Conservation (phyloP, 371 early-diverging fungal species). For the Blakeslea trispora region DNA sequence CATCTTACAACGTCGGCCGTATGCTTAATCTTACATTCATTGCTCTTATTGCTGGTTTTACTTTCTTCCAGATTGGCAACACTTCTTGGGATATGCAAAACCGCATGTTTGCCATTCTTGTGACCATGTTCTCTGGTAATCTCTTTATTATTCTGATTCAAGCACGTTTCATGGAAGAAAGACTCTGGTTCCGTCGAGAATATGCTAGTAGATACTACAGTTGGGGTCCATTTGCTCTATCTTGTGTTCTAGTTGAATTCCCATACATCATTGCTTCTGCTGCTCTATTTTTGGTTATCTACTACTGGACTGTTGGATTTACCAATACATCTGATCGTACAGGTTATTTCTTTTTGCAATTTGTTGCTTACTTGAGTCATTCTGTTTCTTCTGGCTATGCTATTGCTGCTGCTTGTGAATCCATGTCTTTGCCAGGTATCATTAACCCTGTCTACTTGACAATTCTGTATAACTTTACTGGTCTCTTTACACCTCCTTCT, state of each 20-base stretch:
- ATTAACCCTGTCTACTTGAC: conserved; percentile 71
- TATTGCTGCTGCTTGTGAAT: conserved; percentile 51
- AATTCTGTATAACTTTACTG: conserved; percentile 67
- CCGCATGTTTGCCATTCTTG: conserved; percentile 70
- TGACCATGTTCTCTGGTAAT: conserved; percentile 61
- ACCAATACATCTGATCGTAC: conserved; percentile 46
- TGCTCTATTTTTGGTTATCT: conserved; percentile 57
- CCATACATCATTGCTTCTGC: conserved; percentile 55
- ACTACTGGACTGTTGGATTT: conserved; percentile 73
- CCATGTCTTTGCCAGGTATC: conserved; percentile 53
- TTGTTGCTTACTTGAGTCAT: conserved; percentile 59
- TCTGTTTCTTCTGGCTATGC: conserved; percentile 63
- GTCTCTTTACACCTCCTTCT: conserved; percentile 63
- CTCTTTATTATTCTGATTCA: conserved; percentile 69
- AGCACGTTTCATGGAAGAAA: conserved; percentile 70
- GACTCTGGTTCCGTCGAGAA: conserved; percentile 70
- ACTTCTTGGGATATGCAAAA: conserved; percentile 66
- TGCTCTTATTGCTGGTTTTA: conserved; percentile 70
- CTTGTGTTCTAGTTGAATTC: conserved; percentile 56
- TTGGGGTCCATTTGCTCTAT: conserved; percentile 58
- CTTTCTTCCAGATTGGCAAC: conserved; percentile 62
- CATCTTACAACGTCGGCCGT: conserved; percentile 66
- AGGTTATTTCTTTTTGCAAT: conserved; percentile 63
- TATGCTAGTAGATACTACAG: conserved; percentile 70
- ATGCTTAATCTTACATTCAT: conserved; percentile 46